Base-by-base conservation (phyloP, 164 flowering plant genomes). In the Stephania yunnanensis region DNA sequence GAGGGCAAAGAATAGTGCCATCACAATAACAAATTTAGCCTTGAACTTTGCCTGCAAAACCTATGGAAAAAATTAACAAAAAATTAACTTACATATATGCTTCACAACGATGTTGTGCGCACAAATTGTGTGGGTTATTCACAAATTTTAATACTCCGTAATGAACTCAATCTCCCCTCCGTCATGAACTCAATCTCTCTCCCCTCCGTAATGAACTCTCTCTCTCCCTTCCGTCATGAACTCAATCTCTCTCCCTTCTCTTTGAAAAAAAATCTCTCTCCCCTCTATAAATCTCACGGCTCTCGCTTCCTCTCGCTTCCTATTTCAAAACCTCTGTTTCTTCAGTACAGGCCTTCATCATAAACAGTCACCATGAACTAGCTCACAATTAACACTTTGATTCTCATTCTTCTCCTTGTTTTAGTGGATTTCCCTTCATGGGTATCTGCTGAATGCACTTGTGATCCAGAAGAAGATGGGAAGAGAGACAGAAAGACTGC, bases 1-100 rank as follows among this genome's bases (percentile, higher is more conserved):
- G 2, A 82, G 76, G 20, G 84, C 80, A 68, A 82, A 82, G 68
- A 82, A 82, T 3, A 78, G 67, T 36, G 74, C 72, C 84, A 82
- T 82, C 8, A 66, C 7, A 0, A 63, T 46, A 1, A 70, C 31
- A 2, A 80, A 55, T 46, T 46, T 4, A 1, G 17, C 19, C 53
- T 72, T 77, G 80, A 82, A 82, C 22, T 72, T 68, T 15, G 84
- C 84, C 83, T 81, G 58, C 25, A 22, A 63, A 29, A 44, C 19
- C 30, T 36, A 63, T 19, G 6, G 30, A 65, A 46, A 36, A 36
- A 36, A 36, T 36, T 36, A 4, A 36, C n/a, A n/a, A n/a, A n/a
- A n/a, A n/a, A n/a, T n/a, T n/a, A n/a, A n/a, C n/a, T 25, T 25
- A 0, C 42, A 2, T 36, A 36, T 4, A 36, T 36, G 42, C 42